Evolutionary conservation across 106 monocot genomes (phyloP), one percentile per base, ranked within the genome.

Genomic region (Allium sativum): DNA sequence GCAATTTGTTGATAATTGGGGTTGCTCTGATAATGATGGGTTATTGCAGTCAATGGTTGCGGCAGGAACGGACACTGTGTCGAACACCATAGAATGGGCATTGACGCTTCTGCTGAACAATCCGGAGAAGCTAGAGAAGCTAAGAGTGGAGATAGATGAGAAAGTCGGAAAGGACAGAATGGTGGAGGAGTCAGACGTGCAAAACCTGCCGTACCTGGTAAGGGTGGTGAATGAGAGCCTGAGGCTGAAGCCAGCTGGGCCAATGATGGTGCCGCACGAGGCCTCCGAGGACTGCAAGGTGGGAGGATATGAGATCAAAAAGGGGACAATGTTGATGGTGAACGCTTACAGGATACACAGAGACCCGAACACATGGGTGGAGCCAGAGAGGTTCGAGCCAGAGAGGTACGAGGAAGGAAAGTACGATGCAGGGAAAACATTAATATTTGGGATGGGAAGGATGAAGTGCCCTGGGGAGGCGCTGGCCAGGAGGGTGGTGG

Each of bases 41-140:
- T 12, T 8, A 44, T 44, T 61, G 42, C 43, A 61, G 44, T 19
- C 44, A 44, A 42, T 61, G 16, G 10, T 61, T 18, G 60, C 60
- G 45, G 75, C 61, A 13, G 78, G 79, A 46, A 69, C 61, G 0
- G 72, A 76, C 22, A 73, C 76, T 0, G 18, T 70, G 18, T 45
- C 47, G 0, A 52, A 18, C 0, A 66, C 72, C 0, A 65, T 70
- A 43, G 78, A 79, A 18, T 75, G 73, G 83, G 78, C 68, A 0
- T 60, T 76, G 68, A 55, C 77, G 0, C 69, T 72, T 9, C 65
- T 78, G 9, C 64, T 83, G 16, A 72, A 71, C 68, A 55, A 79
- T 48, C 79, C 78, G 6, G 65, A 72, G 10, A 19, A 16, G 3
- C 9, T 68, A 18, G 43, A 68, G 17, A 75, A 46, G 18, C 72